These are phyloP conservation scores for Hebeloma cylindrosporum DNA, from an alignment of 768 basidiomycete species.

Conservation along the genomic window DNA sequence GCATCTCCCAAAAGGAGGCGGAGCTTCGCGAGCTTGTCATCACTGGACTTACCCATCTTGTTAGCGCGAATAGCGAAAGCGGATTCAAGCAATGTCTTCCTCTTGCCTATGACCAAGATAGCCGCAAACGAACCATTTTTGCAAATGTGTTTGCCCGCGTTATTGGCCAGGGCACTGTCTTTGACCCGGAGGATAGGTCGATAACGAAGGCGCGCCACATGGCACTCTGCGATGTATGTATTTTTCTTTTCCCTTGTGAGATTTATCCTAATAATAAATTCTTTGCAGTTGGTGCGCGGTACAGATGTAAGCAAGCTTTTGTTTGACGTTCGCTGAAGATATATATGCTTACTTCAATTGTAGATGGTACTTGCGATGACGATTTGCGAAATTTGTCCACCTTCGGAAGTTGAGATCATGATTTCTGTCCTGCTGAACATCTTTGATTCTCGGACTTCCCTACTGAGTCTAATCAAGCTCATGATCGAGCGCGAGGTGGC, in stretches of 20 bases:
- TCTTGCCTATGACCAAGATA: constrained; percentile 73
- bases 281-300: constrained; percentile 63
- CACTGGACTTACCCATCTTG: constrained; percentile 75
- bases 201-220: constrained; percentile 47
- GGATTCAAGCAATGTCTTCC: constrained; percentile 87
- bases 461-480: constrained; percentile 74
- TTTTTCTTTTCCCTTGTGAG: background rate
- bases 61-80: constrained; percentile 81
- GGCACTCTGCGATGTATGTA: constrained; percentile 59
- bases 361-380: constrained; percentile 81
- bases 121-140: constrained; percentile 73
- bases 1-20: constrained; percentile 48
- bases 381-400: constrained; percentile 84
- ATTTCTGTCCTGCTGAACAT: constrained; percentile 83
- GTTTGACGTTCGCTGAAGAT: background rate
- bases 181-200: constrained; percentile 59
- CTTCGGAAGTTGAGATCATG: constrained; percentile 78
- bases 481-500: constrained; percentile 87
- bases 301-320: constrained; percentile 55
- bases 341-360: background rate
- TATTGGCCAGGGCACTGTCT: constrained; percentile 76
- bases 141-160: constrained; percentile 83
- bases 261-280: background rate
- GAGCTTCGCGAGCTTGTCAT: constrained; percentile 78
- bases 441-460: constrained; percentile 73